Conservation (phyloP, 1,139 yeast species). For the Protomyces arabidopsidicola region DNA sequence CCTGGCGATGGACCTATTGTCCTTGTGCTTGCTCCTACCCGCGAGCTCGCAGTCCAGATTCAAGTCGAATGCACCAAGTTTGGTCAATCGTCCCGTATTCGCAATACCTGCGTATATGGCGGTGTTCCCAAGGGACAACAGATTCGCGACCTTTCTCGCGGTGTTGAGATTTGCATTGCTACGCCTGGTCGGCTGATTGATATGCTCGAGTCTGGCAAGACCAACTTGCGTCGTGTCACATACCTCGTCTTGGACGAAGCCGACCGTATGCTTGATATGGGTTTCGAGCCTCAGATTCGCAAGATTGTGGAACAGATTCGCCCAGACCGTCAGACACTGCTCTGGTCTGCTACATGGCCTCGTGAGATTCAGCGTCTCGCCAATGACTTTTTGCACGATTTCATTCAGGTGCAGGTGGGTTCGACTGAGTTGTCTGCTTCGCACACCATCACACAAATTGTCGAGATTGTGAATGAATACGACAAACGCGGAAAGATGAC, state of each 20-base stretch:
- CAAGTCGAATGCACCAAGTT: constrained; percentile 94
- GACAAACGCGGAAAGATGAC: constrained; percentile 90
- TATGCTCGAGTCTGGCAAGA: constrained; percentile 91
- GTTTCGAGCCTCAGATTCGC: constrained; percentile 94
- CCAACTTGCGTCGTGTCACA: constrained; percentile 92
- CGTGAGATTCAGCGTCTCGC: constrained; percentile 92
- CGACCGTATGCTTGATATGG: constrained; percentile 81
- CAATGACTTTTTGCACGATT: constrained; percentile 82
- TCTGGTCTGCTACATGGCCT: constrained; percentile 99
- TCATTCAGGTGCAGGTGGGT: constrained; percentile 94
- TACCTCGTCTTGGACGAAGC: constrained; percentile 97
- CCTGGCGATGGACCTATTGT: constrained; percentile 98
- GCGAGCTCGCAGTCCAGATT: constrained; percentile 97
- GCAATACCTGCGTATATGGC: constrained; percentile 97
- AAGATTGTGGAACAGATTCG: constrained; percentile 91
- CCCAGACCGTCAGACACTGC: constrained; percentile 95
- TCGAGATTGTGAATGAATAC: constrained; percentile 83
- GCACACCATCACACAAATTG: constrained; percentile 88
- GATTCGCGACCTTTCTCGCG: constrained; percentile 89
- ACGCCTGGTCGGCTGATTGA: constrained; percentile 98
- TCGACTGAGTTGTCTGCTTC: constrained; percentile 94
- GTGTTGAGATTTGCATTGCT: constrained; percentile 92
- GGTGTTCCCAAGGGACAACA: constrained; percentile 99
- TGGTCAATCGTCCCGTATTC: constrained; percentile 83
- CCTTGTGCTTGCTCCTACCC: constrained; percentile 92